Evolutionary conservation across 768 basidiomycete species (phyloP).

Genomic region (Omphalotus guepiniiformis): DNA sequence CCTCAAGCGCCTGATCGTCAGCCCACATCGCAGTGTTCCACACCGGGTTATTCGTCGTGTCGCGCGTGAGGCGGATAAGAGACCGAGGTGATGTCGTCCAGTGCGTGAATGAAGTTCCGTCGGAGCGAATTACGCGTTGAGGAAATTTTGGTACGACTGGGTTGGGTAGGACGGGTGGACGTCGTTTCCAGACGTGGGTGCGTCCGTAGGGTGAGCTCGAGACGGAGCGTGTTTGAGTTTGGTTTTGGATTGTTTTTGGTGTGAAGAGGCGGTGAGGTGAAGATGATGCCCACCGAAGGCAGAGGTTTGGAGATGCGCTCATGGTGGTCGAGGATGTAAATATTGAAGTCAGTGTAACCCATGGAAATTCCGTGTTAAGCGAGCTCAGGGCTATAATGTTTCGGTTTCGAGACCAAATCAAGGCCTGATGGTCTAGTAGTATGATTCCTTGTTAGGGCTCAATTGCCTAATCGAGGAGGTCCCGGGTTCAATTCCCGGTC

Average conservation of each 20-base stretch:
- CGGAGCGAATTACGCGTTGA: slow-evolving; percentile 79
- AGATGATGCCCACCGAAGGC: background rate
- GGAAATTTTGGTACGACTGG: slow-evolving; percentile 85
- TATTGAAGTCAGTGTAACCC: no score
- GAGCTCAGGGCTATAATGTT: no score
- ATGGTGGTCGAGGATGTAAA: no score
- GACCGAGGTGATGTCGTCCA: slow-evolving; percentile 87
- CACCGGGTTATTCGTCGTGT: slow-evolving; percentile 84
- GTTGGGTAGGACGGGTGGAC: slow-evolving; percentile 65
- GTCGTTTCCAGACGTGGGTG: slow-evolving; percentile 76
- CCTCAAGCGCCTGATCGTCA: slow-evolving; percentile 51
- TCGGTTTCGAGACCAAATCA: no score
- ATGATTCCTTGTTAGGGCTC: no score
- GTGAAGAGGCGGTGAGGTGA: background rate
- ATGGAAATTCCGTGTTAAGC: no score
- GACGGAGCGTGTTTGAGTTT: slow-evolving; percentile 36
- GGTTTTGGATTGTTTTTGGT: slow-evolving; percentile 18
- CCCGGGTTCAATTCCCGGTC: slow-evolving; percentile 86
- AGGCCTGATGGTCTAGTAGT: no score
- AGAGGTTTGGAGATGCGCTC: background rate
- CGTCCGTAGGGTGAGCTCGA: slow-evolving; percentile 81
- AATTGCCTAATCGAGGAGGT: slow-evolving; percentile 89
- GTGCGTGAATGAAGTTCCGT: slow-evolving; percentile 85
- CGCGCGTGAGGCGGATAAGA: slow-evolving; percentile 72
- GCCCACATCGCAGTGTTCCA: slow-evolving; percentile 69